Base-by-base conservation (phyloP, 1,139 yeast genomes). In the Pichia sp. region DNA sequence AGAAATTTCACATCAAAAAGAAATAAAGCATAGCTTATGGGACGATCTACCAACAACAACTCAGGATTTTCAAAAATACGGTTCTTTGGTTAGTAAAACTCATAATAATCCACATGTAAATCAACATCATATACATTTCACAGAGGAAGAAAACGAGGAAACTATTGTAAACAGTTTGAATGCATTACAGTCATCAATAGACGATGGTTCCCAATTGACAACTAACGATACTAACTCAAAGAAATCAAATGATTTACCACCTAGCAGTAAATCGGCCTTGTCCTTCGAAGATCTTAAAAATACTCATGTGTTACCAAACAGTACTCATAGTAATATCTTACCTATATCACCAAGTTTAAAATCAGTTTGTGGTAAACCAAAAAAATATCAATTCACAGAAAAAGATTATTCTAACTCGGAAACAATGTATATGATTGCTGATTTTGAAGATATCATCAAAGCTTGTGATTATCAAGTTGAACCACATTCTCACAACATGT, bases 341-440 rank as follows among this genome's bases (percentile, higher is more conserved):
- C 7, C 32, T 15, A 29, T 9, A 13, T 4, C 23, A 36, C 25
- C 18, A 36, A 22, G 7, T 6, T 30, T 30, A 11, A 9, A 22
- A 22, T 25, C 42, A 15, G 29, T 25, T 15, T 30, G 23, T 13
- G 20, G 23, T n/a, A 18, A 16, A 11, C 13, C 15, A 4, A 6
- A 27, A 16, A 25, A 7, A 25, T 13, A 38, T 12, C 16, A 36
- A 4, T 48, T 48, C 29, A 36, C 25, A 12, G 35, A 44, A 11
- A 45, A 47, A 3, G 55, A 49, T 29, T 54, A 53, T 40, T 27
- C 39, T 6, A 41, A 49, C 30, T n/a, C 32, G 2, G 40, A 40
- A 1, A 53, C 53, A 22, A 49, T 51, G 37, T 58, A 46, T 39
- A 59, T 59, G 63, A 47, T 59, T 18, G 56, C 57, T 15, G 51